Evolutionary conservation across 1,139 yeast genomes (phyloP), one percentile per base, ranked within the genome.

Genomic region (Suhomyces coccinellae): DNA sequence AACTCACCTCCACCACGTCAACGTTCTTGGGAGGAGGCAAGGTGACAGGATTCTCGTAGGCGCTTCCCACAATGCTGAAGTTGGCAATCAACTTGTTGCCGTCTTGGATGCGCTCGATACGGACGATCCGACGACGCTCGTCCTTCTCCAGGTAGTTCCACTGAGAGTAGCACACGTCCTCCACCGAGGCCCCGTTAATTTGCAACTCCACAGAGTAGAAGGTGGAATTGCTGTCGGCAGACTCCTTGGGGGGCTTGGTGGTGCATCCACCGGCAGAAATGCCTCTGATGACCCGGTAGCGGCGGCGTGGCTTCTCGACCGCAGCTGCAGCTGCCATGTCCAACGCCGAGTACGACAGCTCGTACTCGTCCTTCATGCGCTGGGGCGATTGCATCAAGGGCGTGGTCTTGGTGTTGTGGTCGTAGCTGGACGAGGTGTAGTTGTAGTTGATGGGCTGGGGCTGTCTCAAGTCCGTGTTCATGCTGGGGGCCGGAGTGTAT

Each of bases 1-100:
- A 81, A 32, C 82, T 75, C 22, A 82, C 82, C 55, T 82, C 87
- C 36, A 80, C 75, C 38, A 77, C 79, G 47, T 77, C 81, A 24
- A 69, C 74, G 16, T 71, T 73, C 3, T 62, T 52, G 0, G 67
- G 66, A 2, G 72, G 63, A 6, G 73, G 71, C 30, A 63, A 53
- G 2, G 71, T 58, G 1, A 61, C 63, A 11, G 80, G 80, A 46
- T 78, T 64, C 46, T 76, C 79, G 43, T 65, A 61, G 10, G 83
- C 83, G 43, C 76, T 60, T 0, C 83, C 83, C 38, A 82, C 71
- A 37, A 80, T 75, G 36, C 73, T 66, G 53, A 82, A 81, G 43
- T 70, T 66, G 8, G 77, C 81, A 30, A 63, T 61, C 40, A 82
- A 67, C 44, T 69, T 66, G 27, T 77, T 67, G 0, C 76, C 79